Evolutionary conservation across 208 protist genomes (phyloP), one percentile per base, ranked within the genome.

Genomic region (Phytomonas sp.): DNA sequence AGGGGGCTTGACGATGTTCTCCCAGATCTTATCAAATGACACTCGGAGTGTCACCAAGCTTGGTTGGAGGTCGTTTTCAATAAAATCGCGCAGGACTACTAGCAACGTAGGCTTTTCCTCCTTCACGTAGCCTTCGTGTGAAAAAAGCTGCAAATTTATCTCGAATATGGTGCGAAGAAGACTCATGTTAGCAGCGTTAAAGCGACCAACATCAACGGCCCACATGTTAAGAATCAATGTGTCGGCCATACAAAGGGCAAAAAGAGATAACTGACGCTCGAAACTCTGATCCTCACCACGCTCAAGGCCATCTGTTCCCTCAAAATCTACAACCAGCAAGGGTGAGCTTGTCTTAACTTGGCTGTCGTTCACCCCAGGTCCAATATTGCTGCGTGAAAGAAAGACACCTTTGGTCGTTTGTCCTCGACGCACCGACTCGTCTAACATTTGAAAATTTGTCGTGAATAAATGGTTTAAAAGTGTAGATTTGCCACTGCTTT

Each of bases 151-250:
- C 59, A 98, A 74, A 69, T 99, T 97, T 10, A 98, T 86, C 76
- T 98, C 94, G 77, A 99, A 98, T 30, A 98, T 95, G 60, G 86
- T 99, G 19, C 95, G 93, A 60, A 99, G 78, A 14, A 99, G 83
- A 52, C 77, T 87, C 72, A 98, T 87, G 77, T 98, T 99, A 4
- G 97, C 88, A 11, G 93, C 97, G 67, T 97, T 89, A 70, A 93
- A 98, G 64, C 98, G 90, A 36, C 98, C 98, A 37, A 99, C 89
- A 72, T 99, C 98, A 26, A 97, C 83, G 16, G 88, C 71, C 96
- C 97, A 99, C 95, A 99, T 97, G 74, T 99, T 99, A 60, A 99
- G 91, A 30, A 99, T 93, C 29, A 99, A 88, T 8, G 98, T 96
- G 70, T 99, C 97, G 0, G 96, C 89, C 14, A 99, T 69, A 40